phyloP scores from a whole-genome alignment of 371 early-diverging fungal species.

The Syncephalastrum racemosum region DNA sequence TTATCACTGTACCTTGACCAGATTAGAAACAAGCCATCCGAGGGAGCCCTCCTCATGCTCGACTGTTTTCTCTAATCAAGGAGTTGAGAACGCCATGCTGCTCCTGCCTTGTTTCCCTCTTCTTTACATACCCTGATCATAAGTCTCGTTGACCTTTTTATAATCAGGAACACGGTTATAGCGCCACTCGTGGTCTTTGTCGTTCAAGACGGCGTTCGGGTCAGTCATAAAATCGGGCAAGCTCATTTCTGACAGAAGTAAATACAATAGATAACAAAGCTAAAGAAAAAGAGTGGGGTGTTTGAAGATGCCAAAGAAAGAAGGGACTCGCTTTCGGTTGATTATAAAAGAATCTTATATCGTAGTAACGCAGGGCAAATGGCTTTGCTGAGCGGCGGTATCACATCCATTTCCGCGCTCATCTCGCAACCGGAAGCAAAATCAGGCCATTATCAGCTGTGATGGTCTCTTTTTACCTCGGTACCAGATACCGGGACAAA shows the following conservation, averaged over 20 bases:
- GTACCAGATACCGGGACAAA: too few relatives aligned
- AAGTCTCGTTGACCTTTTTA: conserved; percentile 45
- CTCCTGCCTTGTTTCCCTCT: not conserved
- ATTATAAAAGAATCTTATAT: too few relatives aligned
- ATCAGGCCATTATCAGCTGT: too few relatives aligned
- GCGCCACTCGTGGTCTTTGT: conserved; percentile 49
- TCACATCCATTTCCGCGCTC: too few relatives aligned
- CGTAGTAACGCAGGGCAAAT: too few relatives aligned
- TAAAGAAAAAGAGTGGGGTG: too few relatives aligned
- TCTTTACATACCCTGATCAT: conserved; percentile 36
- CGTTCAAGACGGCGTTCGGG: conserved; percentile 53
- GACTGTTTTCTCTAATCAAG: conserved; percentile 33
- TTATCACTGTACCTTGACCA: conserved; percentile 43
- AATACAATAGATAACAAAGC: too few relatives aligned
- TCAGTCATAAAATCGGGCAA: conserved; percentile 57
- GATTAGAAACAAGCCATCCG: conserved; percentile 47
- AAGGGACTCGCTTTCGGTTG: too few relatives aligned
- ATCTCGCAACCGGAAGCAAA: too few relatives aligned
- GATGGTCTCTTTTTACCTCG: too few relatives aligned
- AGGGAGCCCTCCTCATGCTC: conserved; percentile 47
- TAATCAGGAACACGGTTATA: conserved; percentile 51
- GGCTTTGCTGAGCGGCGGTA: too few relatives aligned
- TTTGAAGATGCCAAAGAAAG: too few relatives aligned
- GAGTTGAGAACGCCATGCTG: not conserved
- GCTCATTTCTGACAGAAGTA: conserved; percentile 2